phyloP scores from a whole-genome alignment of 1,284 basidiomycete species.

The Malassezia psittaci region DNA sequence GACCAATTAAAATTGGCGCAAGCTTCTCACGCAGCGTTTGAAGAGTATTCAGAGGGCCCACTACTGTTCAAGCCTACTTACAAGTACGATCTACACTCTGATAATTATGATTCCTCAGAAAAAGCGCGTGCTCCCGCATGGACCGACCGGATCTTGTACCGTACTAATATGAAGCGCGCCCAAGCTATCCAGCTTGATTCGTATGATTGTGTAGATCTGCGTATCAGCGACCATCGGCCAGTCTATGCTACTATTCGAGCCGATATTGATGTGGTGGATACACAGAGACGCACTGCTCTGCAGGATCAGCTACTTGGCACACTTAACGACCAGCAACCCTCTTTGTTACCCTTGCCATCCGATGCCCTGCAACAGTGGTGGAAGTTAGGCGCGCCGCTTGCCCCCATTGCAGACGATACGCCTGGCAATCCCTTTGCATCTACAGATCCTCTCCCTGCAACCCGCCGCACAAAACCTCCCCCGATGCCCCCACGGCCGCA shows the following conservation, averaged over 20 bases:
- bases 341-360: conserved; percentile 3
- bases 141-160: conserved; percentile 67
- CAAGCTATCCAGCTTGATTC: conserved; percentile 50
- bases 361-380: conserved; percentile 12
- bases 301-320: conserved; percentile 52
- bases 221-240: conserved; percentile 81
- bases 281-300: conserved; percentile 61
- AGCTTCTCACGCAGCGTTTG: conserved; percentile 55
- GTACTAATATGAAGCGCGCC: conserved; percentile 43
- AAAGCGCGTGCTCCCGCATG: conserved; percentile 93
- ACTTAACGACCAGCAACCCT: background rate
- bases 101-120: conserved; percentile 86
- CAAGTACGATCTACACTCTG: conserved; percentile 64
- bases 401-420: background rate
- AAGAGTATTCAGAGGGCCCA: conserved; percentile 76
- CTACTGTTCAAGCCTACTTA: conserved; percentile 81
- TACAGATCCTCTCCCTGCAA: background rate
- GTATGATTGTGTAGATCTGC: conserved; percentile 20
- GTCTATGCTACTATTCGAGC: conserved; percentile 76
- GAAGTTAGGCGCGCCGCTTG: background rate
- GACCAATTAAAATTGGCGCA: conserved; percentile 52
- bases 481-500: background rate
- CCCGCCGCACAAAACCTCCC: background rate
- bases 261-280: conserved; percentile 67
- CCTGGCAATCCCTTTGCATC: conserved; percentile 6